Percentiles rank a stretch among this genome's conserved stretches.
phyloP scores from a whole-genome alignment of 2,329 filamentous ascomycete species.

The Berkeleyomyces basicola region DNA sequence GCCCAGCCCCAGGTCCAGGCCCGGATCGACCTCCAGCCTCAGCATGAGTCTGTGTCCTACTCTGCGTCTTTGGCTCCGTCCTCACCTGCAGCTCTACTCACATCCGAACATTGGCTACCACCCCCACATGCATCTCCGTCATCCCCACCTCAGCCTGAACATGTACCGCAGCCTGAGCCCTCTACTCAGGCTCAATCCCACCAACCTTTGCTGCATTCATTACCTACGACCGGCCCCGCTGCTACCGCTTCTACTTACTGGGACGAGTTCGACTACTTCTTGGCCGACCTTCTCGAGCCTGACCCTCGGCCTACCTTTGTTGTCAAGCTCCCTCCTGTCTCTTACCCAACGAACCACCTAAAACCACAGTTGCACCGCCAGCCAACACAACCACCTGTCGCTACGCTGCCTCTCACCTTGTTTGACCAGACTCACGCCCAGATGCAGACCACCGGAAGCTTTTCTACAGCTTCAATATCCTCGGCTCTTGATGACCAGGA shows the following conservation, averaged over 20 bases:
- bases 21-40: neutral
- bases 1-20: neutral
- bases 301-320: slow-evolving; percentile 28
- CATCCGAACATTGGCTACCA: neutral
- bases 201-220: neutral
- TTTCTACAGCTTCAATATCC: slow-evolving; percentile 4
- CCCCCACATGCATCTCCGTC: neutral
- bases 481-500: slow-evolving; percentile 9
- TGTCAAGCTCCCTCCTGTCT: slow-evolving; percentile 4
- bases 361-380: neutral
- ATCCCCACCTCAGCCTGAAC: neutral
- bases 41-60: neutral
- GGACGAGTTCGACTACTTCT: slow-evolving; percentile 2
- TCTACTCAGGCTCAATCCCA: neutral
- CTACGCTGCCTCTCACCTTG: neutral
- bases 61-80: neutral
- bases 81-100: neutral
- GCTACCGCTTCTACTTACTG: neutral
- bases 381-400: neutral
- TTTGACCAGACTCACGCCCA: neutral
- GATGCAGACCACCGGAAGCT: neutral
- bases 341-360: neutral
- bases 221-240: neutral
- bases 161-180: neutral
- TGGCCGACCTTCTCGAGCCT: slow-evolving; percentile 25